Evolutionary conservation across 139 green algal genomes (phyloP).

Genomic region (Bryopsis sp.): DNA sequence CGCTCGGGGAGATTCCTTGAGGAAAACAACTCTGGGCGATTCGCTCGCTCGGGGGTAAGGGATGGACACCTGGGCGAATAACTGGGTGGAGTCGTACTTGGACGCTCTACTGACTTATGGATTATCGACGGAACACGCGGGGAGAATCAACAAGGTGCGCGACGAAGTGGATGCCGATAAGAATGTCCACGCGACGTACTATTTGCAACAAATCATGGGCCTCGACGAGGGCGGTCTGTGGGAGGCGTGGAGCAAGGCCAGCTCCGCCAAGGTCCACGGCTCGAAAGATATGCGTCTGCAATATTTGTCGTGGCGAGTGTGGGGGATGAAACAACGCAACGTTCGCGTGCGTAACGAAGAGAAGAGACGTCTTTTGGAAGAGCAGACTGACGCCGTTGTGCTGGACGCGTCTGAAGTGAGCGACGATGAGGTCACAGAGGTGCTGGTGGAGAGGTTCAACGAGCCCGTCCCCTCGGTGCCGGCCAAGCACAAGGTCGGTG

Average conservation of each 20-base stretch:
- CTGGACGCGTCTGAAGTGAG: constrained; percentile 3
- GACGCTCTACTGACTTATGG: constrained; percentile 45
- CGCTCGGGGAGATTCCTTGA: no score
- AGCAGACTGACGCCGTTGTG: neutral
- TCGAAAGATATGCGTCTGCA: constrained; percentile 65
- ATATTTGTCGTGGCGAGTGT: constrained; percentile 79
- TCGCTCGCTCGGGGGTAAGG: no score
- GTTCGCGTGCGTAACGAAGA: constrained; percentile 18
- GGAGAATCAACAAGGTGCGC: neutral
- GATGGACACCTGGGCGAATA: constrained; percentile 36
- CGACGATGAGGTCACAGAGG: neutral
- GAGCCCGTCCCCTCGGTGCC: no score
- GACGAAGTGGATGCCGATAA: constrained; percentile 24
- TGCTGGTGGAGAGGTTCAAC: neutral
- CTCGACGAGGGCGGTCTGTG: constrained; percentile 61
- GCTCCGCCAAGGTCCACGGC: constrained; percentile 15
- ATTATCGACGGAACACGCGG: constrained; percentile 21
- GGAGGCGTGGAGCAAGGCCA: constrained; percentile 60
- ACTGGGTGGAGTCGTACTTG: constrained; percentile 73
- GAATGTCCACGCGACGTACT: constrained; percentile 46
- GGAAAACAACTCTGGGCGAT: no score
- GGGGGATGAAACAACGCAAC: constrained; percentile 68
- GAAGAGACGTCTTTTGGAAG: neutral
- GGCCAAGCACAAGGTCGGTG: no score
- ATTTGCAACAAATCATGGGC: constrained; percentile 66